phyloP scores from a whole-genome alignment of 2,329 filamentous ascomycete species.

The Thielaviopsis populi region DNA sequence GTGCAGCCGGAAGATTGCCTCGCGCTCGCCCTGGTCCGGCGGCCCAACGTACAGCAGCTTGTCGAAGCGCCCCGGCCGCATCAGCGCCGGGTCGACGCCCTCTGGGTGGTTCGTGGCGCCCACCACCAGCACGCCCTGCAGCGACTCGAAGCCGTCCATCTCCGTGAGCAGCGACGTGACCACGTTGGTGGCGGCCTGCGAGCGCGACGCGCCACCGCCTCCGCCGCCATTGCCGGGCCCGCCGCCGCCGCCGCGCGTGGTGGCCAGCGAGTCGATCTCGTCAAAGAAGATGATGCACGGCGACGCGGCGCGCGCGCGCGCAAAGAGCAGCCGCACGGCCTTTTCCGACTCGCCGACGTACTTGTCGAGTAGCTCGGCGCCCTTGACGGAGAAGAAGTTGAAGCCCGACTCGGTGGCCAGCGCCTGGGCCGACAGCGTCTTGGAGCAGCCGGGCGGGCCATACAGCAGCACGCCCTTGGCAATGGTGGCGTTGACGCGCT shows the following conservation, averaged over 20 bases:
- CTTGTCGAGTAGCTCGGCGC: conserved; percentile 86
- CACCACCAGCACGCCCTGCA: conserved; percentile 71
- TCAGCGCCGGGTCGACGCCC: conserved; percentile 67
- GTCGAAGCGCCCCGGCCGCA: conserved; percentile 76
- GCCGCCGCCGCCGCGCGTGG: conserved; percentile 43
- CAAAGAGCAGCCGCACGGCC: conserved; percentile 69
- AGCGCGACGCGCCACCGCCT: conserved; percentile 20
- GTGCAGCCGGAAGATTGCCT: conserved; percentile 60
- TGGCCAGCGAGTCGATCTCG: conserved; percentile 34
- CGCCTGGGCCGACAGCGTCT: conserved; percentile 82
- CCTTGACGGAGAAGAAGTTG: conserved; percentile 91
- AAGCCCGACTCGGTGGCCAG: conserved; percentile 79
- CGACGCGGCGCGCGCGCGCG: conserved; percentile 67
- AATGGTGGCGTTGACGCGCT: conserved; percentile 34
- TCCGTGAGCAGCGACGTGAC: conserved; percentile 82
- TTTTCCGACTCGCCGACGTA: conserved; percentile 93
- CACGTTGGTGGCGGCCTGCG: conserved; percentile 53
- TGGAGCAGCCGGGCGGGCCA: conserved; percentile 86
- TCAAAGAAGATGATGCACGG: conserved; percentile 86
- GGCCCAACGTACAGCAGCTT: conserved; percentile 73
- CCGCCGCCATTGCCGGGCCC: conserved; percentile 31
- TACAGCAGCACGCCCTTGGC: conserved; percentile 79
- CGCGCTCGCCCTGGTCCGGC: conserved; percentile 56
- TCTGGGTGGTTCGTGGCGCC: conserved; percentile 88
- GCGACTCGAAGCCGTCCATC: conserved; percentile 84